Base-by-base conservation (phyloP, 2,329 filamentous ascomycete genomes). In the Huntiella abstrusa region DNA sequence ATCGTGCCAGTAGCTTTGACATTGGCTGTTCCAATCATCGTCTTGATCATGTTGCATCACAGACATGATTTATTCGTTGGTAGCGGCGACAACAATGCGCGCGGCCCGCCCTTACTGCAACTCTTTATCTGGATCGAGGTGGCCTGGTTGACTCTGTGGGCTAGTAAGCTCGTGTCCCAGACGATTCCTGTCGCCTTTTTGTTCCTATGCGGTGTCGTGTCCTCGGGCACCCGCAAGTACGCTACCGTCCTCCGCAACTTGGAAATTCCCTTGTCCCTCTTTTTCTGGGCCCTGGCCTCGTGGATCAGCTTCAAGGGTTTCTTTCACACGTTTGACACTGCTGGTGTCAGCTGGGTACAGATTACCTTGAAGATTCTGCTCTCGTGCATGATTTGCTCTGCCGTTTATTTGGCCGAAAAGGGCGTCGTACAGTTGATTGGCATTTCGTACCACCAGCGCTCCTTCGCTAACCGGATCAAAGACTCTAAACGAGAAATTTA, bases 401-500 rank as follows among this genome's bases (percentile, higher is more conserved):
- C 80, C 43, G 71, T 88, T 13, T 77, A 83, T 50, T 69, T 88
- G 12, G 75, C 65, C n/a, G 83, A 91, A 61, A 85, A 84, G 61
- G 67, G 79, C 49, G 68, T 88, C 52, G 78, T 91, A 33, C 83
- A 88, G 60, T 68, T 88, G 50, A 86, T 91, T 58, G 83, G 80
- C 56, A 82, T 91, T 59, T 80, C 80, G 51, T 91, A 91, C 59
- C 83, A 91, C 59, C 78, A 84, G 56, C 77, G 84, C 53, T 86
- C 85, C 41, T 91, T 91, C 60, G 77, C 82, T 54, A 74, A 76
- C 52, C 69, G 76, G 44, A 96, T 98, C 67, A 83, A 84, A 60
- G 79, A 85, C 37, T 94, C 86, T 17, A 96, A 98, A 66, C 80
- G 75, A 48, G 83, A 88, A 53, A 73, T 96, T 41, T 73, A 76